These are phyloP conservation scores for Lanzia echinophila DNA, from an alignment of 2,329 filamentous ascomycete genomes.

Conservation along the genomic window DNA sequence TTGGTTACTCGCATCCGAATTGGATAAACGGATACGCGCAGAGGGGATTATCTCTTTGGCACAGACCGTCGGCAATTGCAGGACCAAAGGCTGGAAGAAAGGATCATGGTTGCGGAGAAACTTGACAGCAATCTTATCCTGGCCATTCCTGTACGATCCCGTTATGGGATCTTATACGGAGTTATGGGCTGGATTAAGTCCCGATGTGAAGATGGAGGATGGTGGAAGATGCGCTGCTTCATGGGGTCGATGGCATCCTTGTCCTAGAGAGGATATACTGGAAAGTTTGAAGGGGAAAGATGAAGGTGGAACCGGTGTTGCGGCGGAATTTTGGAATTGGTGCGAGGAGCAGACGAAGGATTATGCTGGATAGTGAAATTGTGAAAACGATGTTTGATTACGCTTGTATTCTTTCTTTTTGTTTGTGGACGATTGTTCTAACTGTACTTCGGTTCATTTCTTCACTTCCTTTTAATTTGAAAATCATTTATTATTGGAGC, in stretches of 20 bases:
- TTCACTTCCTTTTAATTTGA: too few species aligned
- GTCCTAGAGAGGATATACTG: background rate
- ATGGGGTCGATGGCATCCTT: background rate
- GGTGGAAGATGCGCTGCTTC: background rate
- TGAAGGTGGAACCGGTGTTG: background rate
- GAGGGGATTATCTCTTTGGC: conserved; percentile 14
- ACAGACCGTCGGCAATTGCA: conserved; percentile 19
- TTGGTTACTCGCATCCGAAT: conserved; percentile 15
- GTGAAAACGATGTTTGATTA: too few species aligned
- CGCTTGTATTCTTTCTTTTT: too few species aligned
- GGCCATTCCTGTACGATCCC: background rate
- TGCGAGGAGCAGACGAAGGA: conserved; percentile 4
- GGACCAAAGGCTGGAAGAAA: background rate
- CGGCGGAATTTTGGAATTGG: background rate
- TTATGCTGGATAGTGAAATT: too few species aligned
- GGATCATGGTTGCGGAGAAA: background rate
- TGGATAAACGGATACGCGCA: conserved; percentile 2
- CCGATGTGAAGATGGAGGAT: background rate
- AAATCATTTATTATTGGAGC: too few species aligned
- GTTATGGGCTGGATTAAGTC: background rate
- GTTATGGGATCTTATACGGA: conserved; percentile 10
- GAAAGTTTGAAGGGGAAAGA: background rate
- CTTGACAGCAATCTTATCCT: background rate
- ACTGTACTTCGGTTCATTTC: too few species aligned
- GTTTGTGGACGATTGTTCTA: too few species aligned